These are phyloP conservation scores for Juglanconis juglandina DNA, from an alignment of 2,329 filamentous ascomycete species.

Conservation along the genomic window DNA sequence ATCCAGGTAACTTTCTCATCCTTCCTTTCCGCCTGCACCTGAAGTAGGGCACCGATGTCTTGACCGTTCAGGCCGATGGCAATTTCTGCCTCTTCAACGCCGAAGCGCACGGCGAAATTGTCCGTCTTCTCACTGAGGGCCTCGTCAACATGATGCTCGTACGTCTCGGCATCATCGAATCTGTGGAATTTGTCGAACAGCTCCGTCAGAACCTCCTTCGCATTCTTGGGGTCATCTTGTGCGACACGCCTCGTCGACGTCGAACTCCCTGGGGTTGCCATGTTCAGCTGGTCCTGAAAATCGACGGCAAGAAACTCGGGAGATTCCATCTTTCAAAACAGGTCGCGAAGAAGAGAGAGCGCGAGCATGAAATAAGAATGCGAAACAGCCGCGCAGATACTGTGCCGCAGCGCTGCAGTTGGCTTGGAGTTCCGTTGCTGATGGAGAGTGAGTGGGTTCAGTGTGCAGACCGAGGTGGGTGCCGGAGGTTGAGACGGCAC, in stretches of 20 bases:
- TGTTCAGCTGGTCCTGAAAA: not conserved
- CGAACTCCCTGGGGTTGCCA: slow-evolving; percentile 16
- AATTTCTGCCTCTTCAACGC: slow-evolving; percentile 50
- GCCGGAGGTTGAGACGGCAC: too few species aligned
- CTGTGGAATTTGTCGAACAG: slow-evolving; percentile 39
- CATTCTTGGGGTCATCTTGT: not conserved
- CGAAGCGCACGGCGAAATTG: slow-evolving; percentile 67
- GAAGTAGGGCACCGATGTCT: slow-evolving; percentile 39
- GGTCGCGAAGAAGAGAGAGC: too few species aligned
- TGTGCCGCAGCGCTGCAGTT: too few species aligned
- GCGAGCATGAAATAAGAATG: too few species aligned
- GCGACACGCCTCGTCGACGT: not conserved
- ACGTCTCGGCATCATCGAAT: slow-evolving; percentile 50
- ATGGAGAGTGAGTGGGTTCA: too few species aligned
- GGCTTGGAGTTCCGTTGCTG: too few species aligned
- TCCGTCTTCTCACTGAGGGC: slow-evolving; percentile 38
- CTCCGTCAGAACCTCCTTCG: slow-evolving; percentile 1
- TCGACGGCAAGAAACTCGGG: not conserved
- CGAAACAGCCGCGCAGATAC: too few species aligned
- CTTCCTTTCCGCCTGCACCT: slow-evolving; percentile 20
- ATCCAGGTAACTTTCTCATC: slow-evolving; percentile 67
- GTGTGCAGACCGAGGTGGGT: too few species aligned
- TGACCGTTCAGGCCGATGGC: slow-evolving; percentile 49
- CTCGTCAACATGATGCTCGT: slow-evolving; percentile 39
- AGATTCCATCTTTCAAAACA: too few species aligned